A percentile compares a stretch with the other conserved stretches of the same genome.
These are phyloP conservation scores for Acanthamoeba sp. DNA, from an alignment of 208 protist species.

Conservation along the genomic window DNA sequence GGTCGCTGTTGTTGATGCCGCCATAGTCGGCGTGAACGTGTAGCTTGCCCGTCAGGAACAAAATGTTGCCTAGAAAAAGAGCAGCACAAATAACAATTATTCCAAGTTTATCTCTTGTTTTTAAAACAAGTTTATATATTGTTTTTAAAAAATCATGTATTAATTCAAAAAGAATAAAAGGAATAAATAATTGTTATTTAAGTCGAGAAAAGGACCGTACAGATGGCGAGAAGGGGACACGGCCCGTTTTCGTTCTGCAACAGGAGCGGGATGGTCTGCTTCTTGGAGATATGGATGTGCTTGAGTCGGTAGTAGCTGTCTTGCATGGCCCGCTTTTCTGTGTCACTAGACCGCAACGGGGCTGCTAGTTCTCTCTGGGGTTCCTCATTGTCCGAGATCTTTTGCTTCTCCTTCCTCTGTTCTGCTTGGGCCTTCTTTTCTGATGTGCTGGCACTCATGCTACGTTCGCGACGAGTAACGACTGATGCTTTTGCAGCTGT, in stretches of 20 bases:
- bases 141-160: not conserved
- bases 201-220: not conserved
- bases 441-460: no score
- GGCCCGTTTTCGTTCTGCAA: slow-evolving; percentile 67
- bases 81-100: not conserved
- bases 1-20: slow-evolving; percentile 63
- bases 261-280: slow-evolving; percentile 41
- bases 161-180: not conserved
- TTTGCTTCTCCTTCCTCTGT: no score
- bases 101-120: no score
- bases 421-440: no score
- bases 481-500: no score
- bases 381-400: no score
- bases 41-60: slow-evolving; percentile 65
- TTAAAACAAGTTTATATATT: no score
- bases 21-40: slow-evolving; percentile 49
- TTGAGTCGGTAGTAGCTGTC: slow-evolving; percentile 61
- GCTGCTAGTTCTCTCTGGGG: no score
- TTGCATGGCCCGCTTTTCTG: not conserved
- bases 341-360: no score
- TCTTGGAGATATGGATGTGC: slow-evolving; percentile 41
- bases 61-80: slow-evolving; percentile 62
- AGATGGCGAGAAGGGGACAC: slow-evolving; percentile 60
- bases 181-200: not conserved
- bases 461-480: no score